Percentiles rank a stretch among this genome's conserved stretches.
phyloP scores from a whole-genome alignment of 805 yeast species.

The Hanseniaspora lachancei region DNA sequence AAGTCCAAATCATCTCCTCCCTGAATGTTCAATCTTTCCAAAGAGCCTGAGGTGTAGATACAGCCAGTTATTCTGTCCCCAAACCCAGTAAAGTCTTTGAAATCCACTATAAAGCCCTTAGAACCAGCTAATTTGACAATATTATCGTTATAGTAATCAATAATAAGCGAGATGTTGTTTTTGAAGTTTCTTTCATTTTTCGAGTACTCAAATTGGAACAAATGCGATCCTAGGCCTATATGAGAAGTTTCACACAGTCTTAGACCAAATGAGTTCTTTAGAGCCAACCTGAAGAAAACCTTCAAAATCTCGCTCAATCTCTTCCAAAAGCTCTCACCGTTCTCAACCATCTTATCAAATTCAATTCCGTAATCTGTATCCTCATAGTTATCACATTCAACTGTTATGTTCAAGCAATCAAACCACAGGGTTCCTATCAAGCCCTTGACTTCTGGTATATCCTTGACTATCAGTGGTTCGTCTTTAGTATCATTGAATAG shows the following conservation, averaged over 20 bases:
- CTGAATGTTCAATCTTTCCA: conserved; percentile 17
- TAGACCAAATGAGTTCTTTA: conserved; percentile 15
- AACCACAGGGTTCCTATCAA: conserved; percentile 80
- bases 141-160: conserved; percentile 20
- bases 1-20: conserved; percentile 16
- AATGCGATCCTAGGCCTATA: conserved; percentile 7
- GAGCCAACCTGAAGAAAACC: conserved; percentile 23
- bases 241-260: conserved; percentile 8
- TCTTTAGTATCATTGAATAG: conserved; percentile 17
- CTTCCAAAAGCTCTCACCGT: conserved; percentile 26
- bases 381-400: conserved; percentile 4
- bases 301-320: conserved; percentile 24
- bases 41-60: conserved; percentile 22
- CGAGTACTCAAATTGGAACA: conserved; percentile 10
- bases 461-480: background rate
- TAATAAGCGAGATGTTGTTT: conserved; percentile 15
- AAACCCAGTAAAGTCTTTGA: conserved; percentile 24
- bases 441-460: conserved; percentile 63
- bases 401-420: conserved; percentile 29
- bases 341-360: conserved; percentile 30
- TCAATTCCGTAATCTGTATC: conserved; percentile 48
- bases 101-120: conserved; percentile 21
- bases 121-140: conserved; percentile 26
- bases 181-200: conserved; percentile 11
- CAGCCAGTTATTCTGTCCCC: conserved; percentile 27